Base-by-base conservation (phyloP, 169 alveolate genomes). In the Plasmodium coatneyi region DNA sequence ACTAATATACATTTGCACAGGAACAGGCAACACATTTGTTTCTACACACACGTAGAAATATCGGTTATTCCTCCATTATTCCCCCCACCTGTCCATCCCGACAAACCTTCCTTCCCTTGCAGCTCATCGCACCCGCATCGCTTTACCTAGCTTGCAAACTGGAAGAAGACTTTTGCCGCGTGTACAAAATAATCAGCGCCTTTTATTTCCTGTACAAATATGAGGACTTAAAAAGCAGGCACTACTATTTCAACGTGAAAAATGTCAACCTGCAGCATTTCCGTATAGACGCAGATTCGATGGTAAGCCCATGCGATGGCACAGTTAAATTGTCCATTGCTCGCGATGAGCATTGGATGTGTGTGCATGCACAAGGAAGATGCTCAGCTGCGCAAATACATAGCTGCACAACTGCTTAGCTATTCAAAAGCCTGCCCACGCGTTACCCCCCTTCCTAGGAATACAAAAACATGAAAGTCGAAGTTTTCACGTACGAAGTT, bases 121-220 rank as follows among this genome's bases (percentile, higher is more conserved):
- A 96, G 97, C 92, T 96, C 39, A 97, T 96, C 28, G 98, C 99
- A 30, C 97, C 99, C 7, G 82, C 98, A 28, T 80, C 98, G 30
- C 92, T 97, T 49, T 97, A 97, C 92, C 80, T 98, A 41, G 98
- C 99, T 9, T 96, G 98, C 80, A 98, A 98, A 82, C 83, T 97
- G 84, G 99, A 97, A 80, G 99, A 98, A 90, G 97, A 97, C 72
- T 97, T 97, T 52, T 94, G 98, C 5, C 97, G 98, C 46, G 95
- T 97, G 52, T 92, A 96, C 90, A 98, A 97, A 72, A 93, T 97
- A 3, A 97, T 97, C 71, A 96, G 96, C 25, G 95, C 97, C 14
- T 97, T 97, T 76, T 97, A 97, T 90, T 96, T 93, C 52, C 92
- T 91, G 60, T 80, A 82, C 83, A 91, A 91, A 78, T 91, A 91